Conservation (phyloP, 1,139 yeast species). For the Zygoascus sp. region DNA sequence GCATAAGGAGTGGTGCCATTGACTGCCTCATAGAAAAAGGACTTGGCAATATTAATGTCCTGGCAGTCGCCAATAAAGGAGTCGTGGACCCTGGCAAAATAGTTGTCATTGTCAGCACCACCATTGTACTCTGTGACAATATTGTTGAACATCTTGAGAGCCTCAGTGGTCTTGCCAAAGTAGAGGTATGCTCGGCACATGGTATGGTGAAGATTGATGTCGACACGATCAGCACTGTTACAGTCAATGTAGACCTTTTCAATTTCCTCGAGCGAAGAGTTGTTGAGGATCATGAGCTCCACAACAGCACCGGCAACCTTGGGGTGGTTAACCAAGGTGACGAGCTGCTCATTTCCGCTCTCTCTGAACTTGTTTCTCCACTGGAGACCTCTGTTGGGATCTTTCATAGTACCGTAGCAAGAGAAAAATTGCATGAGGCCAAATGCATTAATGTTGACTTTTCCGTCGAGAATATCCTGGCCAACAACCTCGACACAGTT, state of each 20-base stretch:
- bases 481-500: slow-evolving; percentile 29
- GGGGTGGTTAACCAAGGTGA: slow-evolving; percentile 38
- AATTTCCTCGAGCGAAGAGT: slow-evolving; percentile 56
- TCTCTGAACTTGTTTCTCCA: slow-evolving; percentile 40
- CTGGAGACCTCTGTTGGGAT: slow-evolving; percentile 49
- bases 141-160: slow-evolving; percentile 46
- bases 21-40: slow-evolving; percentile 69
- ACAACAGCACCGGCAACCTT: slow-evolving; percentile 66
- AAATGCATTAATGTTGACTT: slow-evolving; percentile 43
- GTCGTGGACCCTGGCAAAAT: slow-evolving; percentile 63
- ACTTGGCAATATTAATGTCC: slow-evolving; percentile 65
- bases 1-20: slow-evolving; percentile 64
- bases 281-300: slow-evolving; percentile 62
- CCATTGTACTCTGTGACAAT: slow-evolving; percentile 36
- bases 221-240: slow-evolving; percentile 22
- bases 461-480: slow-evolving; percentile 44
- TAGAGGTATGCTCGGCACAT: slow-evolving; percentile 58
- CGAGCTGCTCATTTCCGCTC: slow-evolving; percentile 20
- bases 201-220: slow-evolving; percentile 49
- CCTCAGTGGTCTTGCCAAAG: slow-evolving; percentile 48
- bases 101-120: slow-evolving; percentile 33
- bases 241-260: slow-evolving; percentile 38
- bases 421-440: slow-evolving; percentile 57
- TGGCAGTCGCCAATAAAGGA: slow-evolving; percentile 78
- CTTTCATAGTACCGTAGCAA: slow-evolving; percentile 51